Evolutionary conservation across 2,329 filamentous ascomycete species (phyloP), one percentile per base, ranked within the genome.

Genomic region (Aspergillus pseudoterreus): DNA sequence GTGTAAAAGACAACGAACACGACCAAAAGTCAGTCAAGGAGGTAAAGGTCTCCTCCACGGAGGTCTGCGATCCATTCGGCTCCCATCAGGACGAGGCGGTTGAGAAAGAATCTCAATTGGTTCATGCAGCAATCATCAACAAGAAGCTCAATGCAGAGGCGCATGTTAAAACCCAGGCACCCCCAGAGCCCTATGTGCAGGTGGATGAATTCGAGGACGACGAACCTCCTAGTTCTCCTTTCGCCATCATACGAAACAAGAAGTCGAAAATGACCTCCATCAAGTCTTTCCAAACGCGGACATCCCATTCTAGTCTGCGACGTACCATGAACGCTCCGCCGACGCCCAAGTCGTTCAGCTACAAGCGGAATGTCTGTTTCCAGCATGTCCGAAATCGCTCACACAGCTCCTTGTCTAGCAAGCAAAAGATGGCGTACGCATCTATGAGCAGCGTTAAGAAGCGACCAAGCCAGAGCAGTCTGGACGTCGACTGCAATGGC

Each of bases 11-110:
- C 33, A 76, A 82, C 50, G 76, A 79, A 49, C 71, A 78, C 43
- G 73, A 71, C 1, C 74, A 75, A 45, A 78, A 72, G 53, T 78
- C 80, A 47, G 73, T 75, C 36, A 77, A 78, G 50, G 71, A 76
- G 32, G 74, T 78, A 1, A 68, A 60, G 32, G 73, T 72, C 2
- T 69, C 68, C 19, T 64, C 64, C 3, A 65, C 77, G 63, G 74
- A 81, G 56, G 94, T 87, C 69, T 95, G 95, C 61, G 92, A 96
- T 67, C 90, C 91, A 0, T 95, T 88, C 68, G 83, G 88, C 62
- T 83, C 87, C 4, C 90, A 87, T 2, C 78, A 80, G 57, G 73
- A 80, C 50, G 74, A 76, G 19, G 72, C 81, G 47, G 53, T 70
- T 49, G 60, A 49, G 5, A 49, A 48, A 35, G 78, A 83, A 46